These are phyloP conservation scores for Scleroderma bovista DNA, from an alignment of 768 basidiomycete species.

Conservation along the genomic window DNA sequence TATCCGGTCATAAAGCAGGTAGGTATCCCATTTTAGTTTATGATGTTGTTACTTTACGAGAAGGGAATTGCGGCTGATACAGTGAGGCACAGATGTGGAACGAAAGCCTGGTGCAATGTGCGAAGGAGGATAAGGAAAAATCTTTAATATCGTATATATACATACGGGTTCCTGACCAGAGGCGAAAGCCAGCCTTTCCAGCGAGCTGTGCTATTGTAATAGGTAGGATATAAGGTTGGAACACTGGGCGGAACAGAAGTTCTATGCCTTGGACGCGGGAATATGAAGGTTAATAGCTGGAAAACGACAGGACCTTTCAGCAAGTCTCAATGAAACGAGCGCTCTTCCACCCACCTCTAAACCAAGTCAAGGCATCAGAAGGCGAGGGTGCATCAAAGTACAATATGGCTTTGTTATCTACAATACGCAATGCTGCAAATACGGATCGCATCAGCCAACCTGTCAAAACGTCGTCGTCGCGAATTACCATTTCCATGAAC, in stretches of 20 bases:
- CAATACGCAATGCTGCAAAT: slow-evolving; percentile 69
- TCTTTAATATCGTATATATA: slow-evolving; percentile 28
- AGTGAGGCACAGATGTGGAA: slow-evolving; percentile 25
- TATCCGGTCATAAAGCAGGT: not conserved
- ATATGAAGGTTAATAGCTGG: slow-evolving; percentile 87
- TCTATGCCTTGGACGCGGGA: slow-evolving; percentile 71
- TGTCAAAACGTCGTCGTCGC: not conserved
- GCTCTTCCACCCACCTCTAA: slow-evolving; percentile 55
- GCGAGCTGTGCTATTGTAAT: slow-evolving; percentile 7
- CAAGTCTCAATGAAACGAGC: not conserved
- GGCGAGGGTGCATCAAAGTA: slow-evolving; percentile 84
- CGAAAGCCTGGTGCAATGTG: slow-evolving; percentile 19
- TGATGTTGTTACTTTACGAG: slow-evolving; percentile 17
- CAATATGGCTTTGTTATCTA: slow-evolving; percentile 87
- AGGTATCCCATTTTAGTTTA: not conserved
- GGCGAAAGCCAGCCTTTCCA: slow-evolving; percentile 7
- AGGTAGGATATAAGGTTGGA: not conserved
- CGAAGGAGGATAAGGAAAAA: slow-evolving; percentile 7
- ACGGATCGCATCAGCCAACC: slow-evolving; percentile 4
- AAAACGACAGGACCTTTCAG: slow-evolving; percentile 7
- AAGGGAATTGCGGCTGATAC: slow-evolving; percentile 22
- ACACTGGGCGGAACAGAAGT: not conserved
- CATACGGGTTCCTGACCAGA: slow-evolving; percentile 24
- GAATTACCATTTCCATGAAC: slow-evolving; percentile 76
- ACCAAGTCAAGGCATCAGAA: slow-evolving; percentile 86